These are phyloP conservation scores for Oxyria digyna DNA, from an alignment of 148 eudicot species.

Conservation along the genomic window DNA sequence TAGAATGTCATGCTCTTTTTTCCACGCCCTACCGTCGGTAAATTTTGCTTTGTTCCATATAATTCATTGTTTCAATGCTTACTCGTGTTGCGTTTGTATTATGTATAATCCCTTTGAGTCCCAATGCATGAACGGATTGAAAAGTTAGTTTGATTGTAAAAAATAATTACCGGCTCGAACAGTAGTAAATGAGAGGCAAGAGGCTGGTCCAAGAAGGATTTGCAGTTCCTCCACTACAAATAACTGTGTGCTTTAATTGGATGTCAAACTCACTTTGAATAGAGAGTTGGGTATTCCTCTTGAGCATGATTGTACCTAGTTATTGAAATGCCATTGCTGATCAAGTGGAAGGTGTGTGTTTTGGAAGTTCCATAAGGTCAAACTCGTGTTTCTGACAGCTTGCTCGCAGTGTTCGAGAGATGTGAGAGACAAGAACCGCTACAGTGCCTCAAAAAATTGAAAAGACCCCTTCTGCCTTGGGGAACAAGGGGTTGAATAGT, in stretches of 20 bases:
- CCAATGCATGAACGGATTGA: neutral
- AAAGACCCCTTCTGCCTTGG: slow-evolving; percentile 41
- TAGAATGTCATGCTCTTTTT: too few relatives aligned
- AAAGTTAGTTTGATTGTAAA: too few relatives aligned
- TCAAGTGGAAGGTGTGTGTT: neutral
- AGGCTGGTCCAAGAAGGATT: neutral
- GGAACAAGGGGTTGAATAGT: slow-evolving; percentile 47
- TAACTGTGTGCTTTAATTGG: too few relatives aligned
- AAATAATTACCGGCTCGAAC: too few relatives aligned
- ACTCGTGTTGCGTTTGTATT: neutral
- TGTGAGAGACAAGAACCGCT: slow-evolving; percentile 78
- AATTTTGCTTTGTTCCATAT: neutral
- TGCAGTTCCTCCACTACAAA: too few relatives aligned
- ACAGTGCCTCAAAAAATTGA: slow-evolving; percentile 53
- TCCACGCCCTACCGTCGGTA: too few relatives aligned
- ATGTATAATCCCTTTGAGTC: neutral
- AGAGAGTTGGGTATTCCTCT: neutral
- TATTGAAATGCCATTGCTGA: neutral
- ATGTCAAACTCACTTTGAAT: too few relatives aligned
- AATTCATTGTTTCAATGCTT: neutral
- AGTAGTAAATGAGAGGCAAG: neutral
- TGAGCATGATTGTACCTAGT: neutral
- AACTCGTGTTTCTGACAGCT: slow-evolving; percentile 47
- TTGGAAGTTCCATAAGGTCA: neutral
- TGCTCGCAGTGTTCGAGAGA: slow-evolving; percentile 90